Percentiles rank a stretch among this genome's conserved stretches.
Conservation (phyloP, 2,329 filamentous ascomycete species). For the Sporothrix inflata region DNA sequence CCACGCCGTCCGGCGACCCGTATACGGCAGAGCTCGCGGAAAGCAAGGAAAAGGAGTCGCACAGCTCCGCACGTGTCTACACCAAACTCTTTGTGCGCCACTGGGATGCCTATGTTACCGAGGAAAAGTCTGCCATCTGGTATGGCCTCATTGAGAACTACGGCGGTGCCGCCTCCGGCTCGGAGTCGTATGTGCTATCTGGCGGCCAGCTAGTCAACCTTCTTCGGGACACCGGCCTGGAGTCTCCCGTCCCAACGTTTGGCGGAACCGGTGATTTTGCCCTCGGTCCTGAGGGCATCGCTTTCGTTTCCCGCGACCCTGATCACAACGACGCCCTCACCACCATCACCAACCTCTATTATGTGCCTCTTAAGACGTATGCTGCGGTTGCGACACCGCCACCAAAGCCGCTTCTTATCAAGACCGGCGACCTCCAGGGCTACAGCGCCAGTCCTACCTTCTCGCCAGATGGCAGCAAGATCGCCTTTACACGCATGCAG, state of each 20-base stretch:
- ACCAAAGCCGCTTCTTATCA: conserved; percentile 41
- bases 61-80: conserved; percentile 71
- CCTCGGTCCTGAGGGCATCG: conserved; percentile 65
- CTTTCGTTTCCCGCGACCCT: conserved; percentile 77
- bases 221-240: conserved; percentile 61
- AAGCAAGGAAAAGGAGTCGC: conserved; percentile 52
- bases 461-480: conserved; percentile 69
- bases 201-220: conserved; percentile 62
- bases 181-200: conserved; percentile 47
- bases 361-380: conserved; percentile 70
- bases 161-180: conserved; percentile 36
- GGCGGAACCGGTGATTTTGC: conserved; percentile 83
- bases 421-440: conserved; percentile 59
- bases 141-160: conserved; percentile 62
- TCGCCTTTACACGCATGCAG: conserved; percentile 81
- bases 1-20: conserved; percentile 69
- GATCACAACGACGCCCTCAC: conserved; percentile 63
- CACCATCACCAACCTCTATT: conserved; percentile 72
- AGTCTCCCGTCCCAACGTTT: conserved; percentile 74
- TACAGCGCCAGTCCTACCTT: conserved; percentile 71
- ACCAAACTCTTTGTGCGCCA: conserved; percentile 76
- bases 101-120: conserved; percentile 76
- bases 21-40: conserved; percentile 44
- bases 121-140: conserved; percentile 73
- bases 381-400: conserved; percentile 50